A percentile compares a stretch with the other conserved stretches of the same genome.
These are phyloP conservation scores for Saccharomyces hybrid DNA, from an alignment of 1,139 yeast species.

Conservation along the genomic window DNA sequence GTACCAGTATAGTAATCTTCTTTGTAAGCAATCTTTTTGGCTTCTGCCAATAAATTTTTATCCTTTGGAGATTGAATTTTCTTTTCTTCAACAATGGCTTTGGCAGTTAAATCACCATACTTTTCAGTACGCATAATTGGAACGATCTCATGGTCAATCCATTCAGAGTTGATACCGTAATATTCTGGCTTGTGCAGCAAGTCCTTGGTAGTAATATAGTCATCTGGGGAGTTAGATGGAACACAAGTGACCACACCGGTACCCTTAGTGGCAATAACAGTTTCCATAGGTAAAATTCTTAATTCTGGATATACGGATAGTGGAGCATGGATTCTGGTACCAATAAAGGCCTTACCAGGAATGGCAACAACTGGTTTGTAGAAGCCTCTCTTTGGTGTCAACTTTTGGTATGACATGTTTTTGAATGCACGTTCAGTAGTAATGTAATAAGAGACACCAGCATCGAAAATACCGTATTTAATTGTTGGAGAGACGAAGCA, in stretches of 20 bases:
- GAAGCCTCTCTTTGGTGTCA: conserved; percentile 83
- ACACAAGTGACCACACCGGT: conserved; percentile 99
- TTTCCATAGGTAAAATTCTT: conserved; percentile 94
- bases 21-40: conserved; percentile 91
- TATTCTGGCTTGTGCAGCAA: conserved; percentile 85
- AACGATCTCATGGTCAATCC: conserved; percentile 72
- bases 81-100: conserved; percentile 70
- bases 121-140: conserved; percentile 73
- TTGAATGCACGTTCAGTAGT: conserved; percentile 96
- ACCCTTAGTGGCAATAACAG: conserved; percentile 90
- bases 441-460: conserved; percentile 74
- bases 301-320: conserved; percentile 62
- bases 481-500: conserved; percentile 96
- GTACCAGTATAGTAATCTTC: conserved; percentile 93
- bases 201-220: conserved; percentile 77
- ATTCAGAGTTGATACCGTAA: conserved; percentile 74
- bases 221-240: conserved; percentile 98
- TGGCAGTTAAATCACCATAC: conserved; percentile 88
- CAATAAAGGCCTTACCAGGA: conserved; percentile 69
- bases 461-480: conserved; percentile 83
- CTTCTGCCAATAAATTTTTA: conserved; percentile 73
- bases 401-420: conserved; percentile 91
- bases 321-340: conserved; percentile 84
- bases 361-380: conserved; percentile 55
- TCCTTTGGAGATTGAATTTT: conserved; percentile 96